A percentile compares a stretch with the other conserved stretches of the same genome.
These are phyloP conservation scores for Fusarium pilosicola DNA, from an alignment of 2,329 filamentous ascomycete species.

Conservation along the genomic window DNA sequence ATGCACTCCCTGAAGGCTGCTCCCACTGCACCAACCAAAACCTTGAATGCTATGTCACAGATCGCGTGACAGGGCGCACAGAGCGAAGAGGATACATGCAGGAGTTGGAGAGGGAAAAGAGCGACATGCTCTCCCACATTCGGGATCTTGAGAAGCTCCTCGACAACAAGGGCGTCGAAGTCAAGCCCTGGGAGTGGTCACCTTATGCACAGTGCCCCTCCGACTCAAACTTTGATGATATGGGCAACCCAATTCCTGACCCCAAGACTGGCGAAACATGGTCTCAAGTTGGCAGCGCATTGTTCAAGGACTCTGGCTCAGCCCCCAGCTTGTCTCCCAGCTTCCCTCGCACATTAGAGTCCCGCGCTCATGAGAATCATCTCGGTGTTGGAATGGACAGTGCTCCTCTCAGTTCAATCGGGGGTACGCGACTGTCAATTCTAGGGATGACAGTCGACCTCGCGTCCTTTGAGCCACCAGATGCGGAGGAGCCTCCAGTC, in stretches of 20 bases:
- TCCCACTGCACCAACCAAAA: conserved; percentile 82
- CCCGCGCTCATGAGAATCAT: conserved; percentile 68
- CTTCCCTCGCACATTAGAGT: conserved; percentile 51
- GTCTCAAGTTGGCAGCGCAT: conserved; percentile 47
- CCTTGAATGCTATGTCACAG: conserved; percentile 84
- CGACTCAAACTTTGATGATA: conserved; percentile 41
- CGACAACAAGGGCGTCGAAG: conserved; percentile 67
- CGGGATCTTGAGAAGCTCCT: conserved; percentile 75
- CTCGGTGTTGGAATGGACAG: conserved; percentile 72
- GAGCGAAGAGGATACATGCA: conserved; percentile 82
- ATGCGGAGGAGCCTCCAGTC: conserved; percentile 66
- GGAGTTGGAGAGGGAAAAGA: conserved; percentile 77
- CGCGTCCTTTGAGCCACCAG: conserved; percentile 73
- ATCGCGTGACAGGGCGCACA: conserved; percentile 85
- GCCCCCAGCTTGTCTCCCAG: conserved; percentile 36
- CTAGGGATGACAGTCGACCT: conserved; percentile 84
- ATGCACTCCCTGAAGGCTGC: conserved; percentile 82
- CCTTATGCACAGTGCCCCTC: conserved; percentile 45
- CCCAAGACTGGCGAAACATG: conserved; percentile 44
- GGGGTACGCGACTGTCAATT: conserved; percentile 79
- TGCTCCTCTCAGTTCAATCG: conserved; percentile 75
- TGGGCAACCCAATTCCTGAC: conserved; percentile 37
- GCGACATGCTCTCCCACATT: conserved; percentile 73
- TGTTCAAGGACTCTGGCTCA: conserved; percentile 48
- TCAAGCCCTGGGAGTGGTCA: conserved; percentile 60